Percentiles rank a stretch among this genome's conserved stretches.
These are phyloP conservation scores for Calonectria naviculata DNA, from an alignment of 2,329 filamentous ascomycete species.

Conservation along the genomic window DNA sequence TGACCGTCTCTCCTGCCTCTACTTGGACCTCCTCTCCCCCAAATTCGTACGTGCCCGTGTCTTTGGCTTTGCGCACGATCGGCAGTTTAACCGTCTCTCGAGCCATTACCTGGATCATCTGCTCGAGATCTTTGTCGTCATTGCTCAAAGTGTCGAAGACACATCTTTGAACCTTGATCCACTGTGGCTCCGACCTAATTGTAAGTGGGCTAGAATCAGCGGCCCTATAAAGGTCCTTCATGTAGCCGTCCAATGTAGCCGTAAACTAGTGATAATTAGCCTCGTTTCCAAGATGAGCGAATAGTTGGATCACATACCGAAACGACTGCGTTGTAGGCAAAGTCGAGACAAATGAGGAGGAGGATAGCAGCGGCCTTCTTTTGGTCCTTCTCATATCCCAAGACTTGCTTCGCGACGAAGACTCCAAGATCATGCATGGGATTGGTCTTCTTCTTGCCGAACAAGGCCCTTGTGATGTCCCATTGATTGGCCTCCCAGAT, in stretches of 20 bases:
- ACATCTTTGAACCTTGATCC: neutral
- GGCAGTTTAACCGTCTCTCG: neutral
- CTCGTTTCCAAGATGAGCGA: neutral
- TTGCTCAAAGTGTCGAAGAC: neutral
- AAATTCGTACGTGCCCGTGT: neutral
- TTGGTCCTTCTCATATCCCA: constrained; percentile 19
- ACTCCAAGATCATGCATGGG: constrained; percentile 28
- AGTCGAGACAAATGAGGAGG: constrained; percentile 27
- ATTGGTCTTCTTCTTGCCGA: constrained; percentile 16
- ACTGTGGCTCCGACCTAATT: neutral
- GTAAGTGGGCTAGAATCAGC: neutral
- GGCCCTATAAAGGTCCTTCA: neutral
- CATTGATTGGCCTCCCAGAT: constrained; percentile 29
- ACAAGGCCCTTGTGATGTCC: neutral
- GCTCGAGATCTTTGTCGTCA: neutral
- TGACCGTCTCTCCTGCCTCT: constrained; percentile 9
- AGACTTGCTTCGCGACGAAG: constrained; percentile 21
- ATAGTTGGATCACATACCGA: constrained; percentile 15
- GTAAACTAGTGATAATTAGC: constrained; percentile 21
- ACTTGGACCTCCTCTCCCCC: no score
- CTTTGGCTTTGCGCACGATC: neutral
- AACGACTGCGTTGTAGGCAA: constrained; percentile 29
- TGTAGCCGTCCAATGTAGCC: constrained; percentile 18
- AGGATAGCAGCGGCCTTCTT: constrained; percentile 27
- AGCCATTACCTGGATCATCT: neutral